phyloP scores from a whole-genome alignment of 441 rosid genomes.

The Gossypium schwendimanii region DNA sequence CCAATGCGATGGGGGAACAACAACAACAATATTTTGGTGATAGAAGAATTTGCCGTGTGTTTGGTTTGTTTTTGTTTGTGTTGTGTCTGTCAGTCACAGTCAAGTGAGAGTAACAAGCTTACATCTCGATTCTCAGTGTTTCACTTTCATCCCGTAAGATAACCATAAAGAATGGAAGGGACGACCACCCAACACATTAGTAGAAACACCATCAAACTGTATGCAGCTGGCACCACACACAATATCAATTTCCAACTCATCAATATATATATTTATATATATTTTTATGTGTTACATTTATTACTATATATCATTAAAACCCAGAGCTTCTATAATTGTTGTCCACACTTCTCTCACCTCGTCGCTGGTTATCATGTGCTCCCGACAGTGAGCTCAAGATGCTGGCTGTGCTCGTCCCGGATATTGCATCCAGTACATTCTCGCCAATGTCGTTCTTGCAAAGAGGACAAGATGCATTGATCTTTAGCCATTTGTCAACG shows the following conservation, averaged over 20 bases:
- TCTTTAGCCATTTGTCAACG: conserved; percentile 92
- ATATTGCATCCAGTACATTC: conserved; percentile 32
- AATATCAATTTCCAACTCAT: conserved; percentile 3
- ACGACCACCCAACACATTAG: conserved; percentile 17
- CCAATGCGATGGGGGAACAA: not conserved
- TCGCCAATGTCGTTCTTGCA: conserved; percentile 89
- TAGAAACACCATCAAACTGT: conserved; percentile 17
- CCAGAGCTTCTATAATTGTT: conserved; percentile 30
- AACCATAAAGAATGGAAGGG: conserved; percentile 16
- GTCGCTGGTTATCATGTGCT: conserved; percentile 25
- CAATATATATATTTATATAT: conserved; percentile 5
- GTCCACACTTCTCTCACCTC: conserved; percentile 31
- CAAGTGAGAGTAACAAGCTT: not conserved
- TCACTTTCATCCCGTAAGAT: conserved; percentile 5
- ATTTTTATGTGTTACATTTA: not conserved
- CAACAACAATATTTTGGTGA: not conserved
- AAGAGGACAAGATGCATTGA: conserved; percentile 87
- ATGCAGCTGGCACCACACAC: conserved; percentile 10
- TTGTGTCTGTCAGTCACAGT: not conserved
- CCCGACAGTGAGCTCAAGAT: conserved; percentile 36
- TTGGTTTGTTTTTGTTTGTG: not conserved
- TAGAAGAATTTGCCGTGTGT: not conserved
- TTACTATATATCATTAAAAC: conserved; percentile 17
- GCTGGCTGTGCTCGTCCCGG: conserved; percentile 28
- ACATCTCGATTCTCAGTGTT: not conserved